Base-by-base conservation (phyloP, 352 stramenopile genomes). In the Globisporangium paroecandrum region DNA sequence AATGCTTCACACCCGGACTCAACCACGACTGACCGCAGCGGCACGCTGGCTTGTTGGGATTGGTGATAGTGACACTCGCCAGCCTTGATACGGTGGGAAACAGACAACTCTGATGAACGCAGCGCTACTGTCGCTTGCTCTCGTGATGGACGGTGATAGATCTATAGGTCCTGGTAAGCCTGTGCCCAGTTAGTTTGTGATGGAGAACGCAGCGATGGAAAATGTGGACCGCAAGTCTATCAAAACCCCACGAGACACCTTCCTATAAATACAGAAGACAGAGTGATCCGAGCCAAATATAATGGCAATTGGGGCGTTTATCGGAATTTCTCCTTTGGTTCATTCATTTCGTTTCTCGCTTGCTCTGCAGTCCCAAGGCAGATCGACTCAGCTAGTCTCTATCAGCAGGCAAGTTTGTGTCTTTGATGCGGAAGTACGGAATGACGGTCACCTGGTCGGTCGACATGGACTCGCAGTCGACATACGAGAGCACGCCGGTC, bases 11-110 rank as follows among this genome's bases (percentile, higher is more conserved):
- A 13, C 73, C 68, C 1, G 73, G 51, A 62, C 89, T 83, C 13
- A 73, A 75, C 85, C 83, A 94, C 68, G 83, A 77, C 47, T 94
- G 86, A 20, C 83, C 86, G 64, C 86, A 94, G 65, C 74, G 74
- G 54, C 83, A 92, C 65, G 49, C 18, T 8, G 36, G 2, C 27
- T 24, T 41, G 27, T 9, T 24, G 18, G 6, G 55, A 46, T 15
- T 27, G 27, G 18, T 36, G 22, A 10, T 43, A n/a, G 27, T 43
- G 27, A 7, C 27, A 24, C 25, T 20, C 55, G 18, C 32, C 32
- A 61, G 56, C 13, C 55, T 60, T 15, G 55, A 43, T 34, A 20
- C 3, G 38, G 7, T 46, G 12, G 10, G 10, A 13, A 46, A 7
- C 38, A 46, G 38, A 7, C 12, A 20, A 5, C 38, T 20, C 38